Base-by-base conservation (phyloP, 768 basidiomycete genomes). In the Naganishia antarctica region DNA sequence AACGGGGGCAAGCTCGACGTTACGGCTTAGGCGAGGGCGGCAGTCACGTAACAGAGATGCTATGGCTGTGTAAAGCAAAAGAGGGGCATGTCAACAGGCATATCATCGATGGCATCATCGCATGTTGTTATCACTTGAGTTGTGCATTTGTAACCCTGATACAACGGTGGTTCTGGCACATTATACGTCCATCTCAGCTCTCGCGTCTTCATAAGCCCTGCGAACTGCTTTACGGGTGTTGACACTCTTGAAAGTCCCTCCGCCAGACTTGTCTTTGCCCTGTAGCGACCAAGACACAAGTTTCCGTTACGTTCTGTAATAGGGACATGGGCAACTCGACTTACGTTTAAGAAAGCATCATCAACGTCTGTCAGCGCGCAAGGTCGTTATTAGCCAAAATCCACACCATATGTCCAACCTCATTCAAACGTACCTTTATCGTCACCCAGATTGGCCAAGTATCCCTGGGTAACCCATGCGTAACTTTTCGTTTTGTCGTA, bases 391-490 rank as follows among this genome's bases (percentile, higher is more conserved):
- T n/a, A n/a, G n/a, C n/a, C n/a, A n/a, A n/a, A n/a, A n/a, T n/a
- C n/a, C n/a, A n/a, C n/a, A n/a, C n/a, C n/a, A n/a, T n/a, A n/a
- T n/a, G n/a, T n/a, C n/a, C n/a, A n/a, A n/a, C n/a, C n/a, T n/a
- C n/a, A n/a, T n/a, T n/a, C n/a, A n/a, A 4, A 69, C 84, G 75
- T 70, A 91, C 90, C 82, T 68, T 82, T 74, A 71, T 85, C 81
- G 69, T 89, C 89, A 4, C 87, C 87, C 2, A 94, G 79, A 62
- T 84, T 70, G 48, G 82, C 79, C n/a, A 94, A 76, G 62, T 82
- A 82, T 29, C 82, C 82, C 15, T 80, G 65, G 3, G 80, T 72
- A 3, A 90, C 79, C 80, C 82, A 87, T 85, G 87, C 90, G 87
- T 66, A 86, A 82, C 67, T 81, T 79, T 1, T 78, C 26, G 53